Percentiles rank a stretch among this genome's conserved stretches.
Conservation (phyloP, 78 protist species). For the Dictyostelium brefeldianum region DNA sequence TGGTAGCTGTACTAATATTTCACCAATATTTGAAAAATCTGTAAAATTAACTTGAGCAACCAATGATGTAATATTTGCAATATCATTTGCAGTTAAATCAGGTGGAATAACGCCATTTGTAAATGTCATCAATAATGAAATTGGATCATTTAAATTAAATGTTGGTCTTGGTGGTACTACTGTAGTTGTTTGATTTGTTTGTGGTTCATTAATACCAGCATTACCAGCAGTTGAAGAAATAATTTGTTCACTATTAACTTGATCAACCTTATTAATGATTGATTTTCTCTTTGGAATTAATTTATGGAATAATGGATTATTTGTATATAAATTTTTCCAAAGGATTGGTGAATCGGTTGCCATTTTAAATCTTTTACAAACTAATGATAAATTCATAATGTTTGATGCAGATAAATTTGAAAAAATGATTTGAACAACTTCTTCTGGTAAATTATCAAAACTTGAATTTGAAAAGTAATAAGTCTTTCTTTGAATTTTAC, state of each 20-base stretch:
- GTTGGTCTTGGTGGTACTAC: background rate
- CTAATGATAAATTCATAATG: conserved; percentile 32
- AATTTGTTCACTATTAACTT: background rate
- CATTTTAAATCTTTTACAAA: conserved; percentile 61
- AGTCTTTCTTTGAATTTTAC: conserved; percentile 26
- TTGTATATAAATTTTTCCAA: conserved; percentile 36
- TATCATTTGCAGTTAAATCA: background rate
- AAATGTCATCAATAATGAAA: background rate
- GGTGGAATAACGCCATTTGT: background rate
- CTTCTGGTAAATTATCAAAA: conserved; percentile 75
- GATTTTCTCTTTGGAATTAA: conserved; percentile 12
- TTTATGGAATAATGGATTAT: conserved; percentile 40
- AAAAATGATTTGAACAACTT: conserved; percentile 38
- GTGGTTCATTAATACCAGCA: background rate
- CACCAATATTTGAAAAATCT: background rate
- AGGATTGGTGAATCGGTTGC: conserved; percentile 35
- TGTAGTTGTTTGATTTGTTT: background rate
- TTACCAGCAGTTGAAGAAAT: background rate
- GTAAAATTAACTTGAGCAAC: background rate
- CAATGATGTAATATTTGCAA: background rate
- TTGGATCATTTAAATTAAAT: background rate
- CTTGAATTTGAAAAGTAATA: conserved; percentile 27
- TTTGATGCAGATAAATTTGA: conserved; percentile 28
- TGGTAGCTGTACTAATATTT: background rate
- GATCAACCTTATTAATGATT: background rate